Evolutionary conservation across 805 yeast genomes (phyloP), one percentile per base, ranked within the genome.

Genomic region (Candida alai): DNA sequence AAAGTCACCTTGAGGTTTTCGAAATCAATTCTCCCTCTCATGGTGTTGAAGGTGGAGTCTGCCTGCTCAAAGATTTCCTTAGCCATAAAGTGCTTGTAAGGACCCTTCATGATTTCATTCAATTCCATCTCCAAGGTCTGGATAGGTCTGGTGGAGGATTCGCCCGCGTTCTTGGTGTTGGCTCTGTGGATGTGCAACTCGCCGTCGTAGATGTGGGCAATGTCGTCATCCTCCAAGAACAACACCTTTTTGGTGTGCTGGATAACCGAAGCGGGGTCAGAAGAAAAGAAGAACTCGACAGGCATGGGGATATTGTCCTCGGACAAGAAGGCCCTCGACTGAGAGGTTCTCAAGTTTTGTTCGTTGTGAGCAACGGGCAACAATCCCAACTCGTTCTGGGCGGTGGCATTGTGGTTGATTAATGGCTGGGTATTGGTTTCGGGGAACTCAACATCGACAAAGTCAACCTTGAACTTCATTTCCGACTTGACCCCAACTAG

Each of bases 51-150:
- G 33, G 97, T 84, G 3, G 97, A 89, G 56, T 93, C 98, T 24
- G 98, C 98, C 68, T 93, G 99, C 66, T 93, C 98, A 56, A 84
- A 87, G 49, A 93, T 93, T 69, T 93, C 99, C 74, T 93, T 93
- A 68, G 88, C 94, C 99, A 93, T 93, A 64, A 90, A 93, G 67
- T 93, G 98, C 49, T 77, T 80, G 69, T 84, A 90, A 43, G 85
- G 84, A 52, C 98, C 98, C 70, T 88, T 90, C 97, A 93, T 93
- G 58, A 93, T 90, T 68, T 93, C 94, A 42, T 94, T 93, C 58
- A 93, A 77, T 69, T 93, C 96, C 83, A 93, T 75, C 68, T 93
- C 98, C 53, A 93, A 73, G 31, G 97, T 93, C 66, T 93, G 96
- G 53, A 93, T 94, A 34, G 90, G 84, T 73, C 99, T 84, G 35